phyloP scores from a whole-genome alignment of 208 protist genomes.

The Acanthamoeba castellanii region DNA sequence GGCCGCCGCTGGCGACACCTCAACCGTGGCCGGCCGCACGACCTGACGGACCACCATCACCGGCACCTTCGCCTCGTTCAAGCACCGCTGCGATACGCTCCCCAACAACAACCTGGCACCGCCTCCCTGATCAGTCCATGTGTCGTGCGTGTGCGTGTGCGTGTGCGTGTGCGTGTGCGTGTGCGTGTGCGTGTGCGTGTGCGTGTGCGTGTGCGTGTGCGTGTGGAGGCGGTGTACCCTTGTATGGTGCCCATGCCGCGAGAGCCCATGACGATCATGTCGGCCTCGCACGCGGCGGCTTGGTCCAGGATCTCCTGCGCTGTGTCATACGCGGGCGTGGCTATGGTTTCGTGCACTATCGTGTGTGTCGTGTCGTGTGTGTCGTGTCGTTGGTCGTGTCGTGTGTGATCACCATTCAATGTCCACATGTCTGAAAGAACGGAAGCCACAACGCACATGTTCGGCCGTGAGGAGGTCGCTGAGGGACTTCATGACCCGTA shows the following conservation, averaged over 20 bases:
- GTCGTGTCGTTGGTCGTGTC: too few species aligned
- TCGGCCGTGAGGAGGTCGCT: not conserved
- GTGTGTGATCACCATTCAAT: too few species aligned
- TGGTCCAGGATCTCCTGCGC: constrained; percentile 1
- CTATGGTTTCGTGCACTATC: constrained; percentile 19
- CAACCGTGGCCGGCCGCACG: too few species aligned
- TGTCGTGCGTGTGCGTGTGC: not conserved
- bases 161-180: not conserved
- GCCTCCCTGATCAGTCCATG: not conserved
- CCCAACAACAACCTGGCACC: not conserved
- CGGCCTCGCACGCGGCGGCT: not conserved
- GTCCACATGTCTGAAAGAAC: too few species aligned
- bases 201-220: too few species aligned
- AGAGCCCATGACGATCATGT: constrained; percentile 1
- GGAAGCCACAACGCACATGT: not conserved
- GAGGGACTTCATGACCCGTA: not conserved
- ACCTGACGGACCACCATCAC: not conserved
- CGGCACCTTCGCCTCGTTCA: not conserved
- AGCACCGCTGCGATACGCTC: not conserved
- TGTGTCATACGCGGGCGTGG: not conserved
- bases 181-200: too few species aligned
- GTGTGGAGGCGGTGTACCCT: not conserved
- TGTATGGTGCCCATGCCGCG: not conserved
- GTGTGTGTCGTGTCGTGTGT: not conserved
- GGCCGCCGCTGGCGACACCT: too few species aligned